Conservation (phyloP, 2,329 filamentous ascomycete species). For the Sporothrix pseudoabietina region DNA sequence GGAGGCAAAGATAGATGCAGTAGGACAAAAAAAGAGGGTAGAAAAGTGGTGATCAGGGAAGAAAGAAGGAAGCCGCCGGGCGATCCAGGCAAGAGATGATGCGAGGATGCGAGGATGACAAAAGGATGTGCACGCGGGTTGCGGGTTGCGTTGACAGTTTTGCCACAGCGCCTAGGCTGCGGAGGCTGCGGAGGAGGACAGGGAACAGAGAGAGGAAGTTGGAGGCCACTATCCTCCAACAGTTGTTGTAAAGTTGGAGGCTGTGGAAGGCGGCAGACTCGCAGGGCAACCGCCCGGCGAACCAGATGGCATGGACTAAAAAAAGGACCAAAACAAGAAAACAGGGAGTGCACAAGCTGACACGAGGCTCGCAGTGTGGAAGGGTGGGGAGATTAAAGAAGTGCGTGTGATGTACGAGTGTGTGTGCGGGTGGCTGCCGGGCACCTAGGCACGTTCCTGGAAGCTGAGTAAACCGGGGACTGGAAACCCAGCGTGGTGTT, state of each 20-base stretch:
- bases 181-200: neutral
- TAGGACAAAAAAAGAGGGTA: neutral
- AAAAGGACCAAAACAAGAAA: conserved; percentile 24
- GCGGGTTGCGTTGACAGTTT: conserved; percentile 18
- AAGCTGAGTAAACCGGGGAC: conserved; percentile 21
- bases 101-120: conserved; percentile 3
- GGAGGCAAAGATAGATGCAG: conserved; percentile 19
- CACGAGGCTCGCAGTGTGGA: conserved; percentile 19
- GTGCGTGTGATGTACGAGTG: neutral
- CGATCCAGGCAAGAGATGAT: conserved; percentile 6
- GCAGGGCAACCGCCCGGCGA: conserved; percentile 1
- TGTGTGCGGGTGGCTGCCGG: neutral
- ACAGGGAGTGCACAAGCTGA: conserved; percentile 24
- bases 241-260: neutral
- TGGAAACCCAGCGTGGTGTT: neutral
- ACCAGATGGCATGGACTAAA: conserved; percentile 8
- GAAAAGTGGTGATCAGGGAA: neutral
- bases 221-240: neutral
- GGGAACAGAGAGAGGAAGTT: neutral
- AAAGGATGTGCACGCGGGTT: conserved; percentile 7
- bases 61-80: neutral
- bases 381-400: neutral
- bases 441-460: conserved; percentile 9
- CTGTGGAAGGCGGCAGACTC: conserved; percentile 7
- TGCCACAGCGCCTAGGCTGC: conserved; percentile 28